Evolutionary conservation across 805 yeast genomes (phyloP), one percentile per base, ranked within the genome.

Genomic region (Teunomyces pallodes): DNA sequence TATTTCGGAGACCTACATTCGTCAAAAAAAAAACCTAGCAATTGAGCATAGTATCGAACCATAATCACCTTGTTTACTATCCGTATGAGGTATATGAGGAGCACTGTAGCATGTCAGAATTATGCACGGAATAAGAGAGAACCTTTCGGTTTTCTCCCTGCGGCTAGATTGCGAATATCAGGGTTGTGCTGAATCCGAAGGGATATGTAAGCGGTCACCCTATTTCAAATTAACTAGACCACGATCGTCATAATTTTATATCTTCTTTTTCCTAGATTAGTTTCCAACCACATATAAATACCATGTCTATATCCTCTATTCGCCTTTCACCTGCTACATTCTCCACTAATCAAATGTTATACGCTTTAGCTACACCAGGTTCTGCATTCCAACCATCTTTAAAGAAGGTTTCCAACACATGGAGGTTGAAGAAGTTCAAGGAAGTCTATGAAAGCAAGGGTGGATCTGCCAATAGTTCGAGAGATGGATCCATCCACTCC

Each of bases 381-480:
- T 67, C 75, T 5, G 67, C 71, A 8, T 70, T 70, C 59, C 64
- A 60, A 53, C 73, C 74, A 8, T 65, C 74, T 7, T 46, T 67
- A 36, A 62, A 58, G 49, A 66, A 55, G 48, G 68, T 67, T 9
- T 47, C 57, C 39, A 61, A 57, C 53, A 61, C 74, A 9, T 68
- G 75, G 73, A 60, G 74, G 54, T 62, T 71, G 49, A 58, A 55
- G 46, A 68, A 67, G 51, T 70, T 70, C 57, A 70, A 64, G 54
- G 56, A 61, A n/a, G 54, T 61, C 12, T 65, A 65, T 50, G 45
- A 52, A 16, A 60, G 56, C 27, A 63, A 63, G 36, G 62, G 62
- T 14, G 61, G 57, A 14, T 56, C 59, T 14, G 57, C 59, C 52
- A 48, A 57, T 39, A 29, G 45, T 9, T 50, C 56, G 6, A 35